Evolutionary conservation across 176 grass and related monocot genomes (phyloP).

Genomic region (Tillandsia fasciculata): DNA sequence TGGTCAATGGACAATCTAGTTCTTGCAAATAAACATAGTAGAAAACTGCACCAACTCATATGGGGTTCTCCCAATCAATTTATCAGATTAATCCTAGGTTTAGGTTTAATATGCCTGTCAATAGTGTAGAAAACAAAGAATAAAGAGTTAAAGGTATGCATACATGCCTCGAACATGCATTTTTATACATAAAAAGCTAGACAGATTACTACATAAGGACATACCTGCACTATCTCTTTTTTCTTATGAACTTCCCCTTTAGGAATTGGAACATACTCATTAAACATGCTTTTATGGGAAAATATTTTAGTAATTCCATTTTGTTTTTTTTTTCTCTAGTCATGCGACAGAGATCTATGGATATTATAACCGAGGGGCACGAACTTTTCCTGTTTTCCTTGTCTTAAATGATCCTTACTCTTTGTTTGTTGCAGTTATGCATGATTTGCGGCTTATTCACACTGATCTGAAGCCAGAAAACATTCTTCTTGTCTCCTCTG

Average conservation of each 20-base stretch:
- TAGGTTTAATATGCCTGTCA: no score
- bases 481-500: slow-evolving; percentile 90
- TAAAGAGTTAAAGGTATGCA: not conserved
- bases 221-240: slow-evolving; percentile 98
- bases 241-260: slow-evolving; percentile 98
- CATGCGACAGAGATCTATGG: not conserved
- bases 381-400: not conserved
- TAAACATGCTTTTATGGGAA: not conserved
- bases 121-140: no score
- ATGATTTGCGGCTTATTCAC: slow-evolving; percentile 90
- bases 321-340: slow-evolving; percentile 13
- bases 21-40: no score
- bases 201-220: not conserved
- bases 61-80: no score
- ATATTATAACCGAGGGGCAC: not conserved
- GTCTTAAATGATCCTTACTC: slow-evolving; percentile 3
- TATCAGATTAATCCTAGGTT: no score
- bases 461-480: slow-evolving; percentile 98
- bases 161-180: not conserved
- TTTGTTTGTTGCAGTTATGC: slow-evolving; percentile 59
- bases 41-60: no score
- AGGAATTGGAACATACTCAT: slow-evolving; percentile 91
- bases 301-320: not conserved
- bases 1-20: no score
- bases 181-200: not conserved